Conservation (phyloP, 176 grass and related monocot genomes). For the Triticum urartu region DNA sequence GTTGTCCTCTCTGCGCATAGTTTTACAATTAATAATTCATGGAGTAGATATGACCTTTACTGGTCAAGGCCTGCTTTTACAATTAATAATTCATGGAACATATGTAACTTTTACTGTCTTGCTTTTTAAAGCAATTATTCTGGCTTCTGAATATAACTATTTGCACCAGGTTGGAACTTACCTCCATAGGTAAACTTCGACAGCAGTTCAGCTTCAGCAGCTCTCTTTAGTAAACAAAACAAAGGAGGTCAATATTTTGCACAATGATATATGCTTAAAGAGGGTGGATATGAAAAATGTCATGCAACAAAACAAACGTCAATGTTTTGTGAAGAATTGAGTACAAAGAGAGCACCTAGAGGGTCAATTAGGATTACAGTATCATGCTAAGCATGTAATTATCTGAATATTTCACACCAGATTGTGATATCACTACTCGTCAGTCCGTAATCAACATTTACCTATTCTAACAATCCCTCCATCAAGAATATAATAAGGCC, state of each 20-base stretch:
- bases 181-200: constrained; percentile 88
- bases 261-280: not conserved
- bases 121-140: not conserved
- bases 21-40: constrained; percentile 2
- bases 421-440: constrained; percentile 3
- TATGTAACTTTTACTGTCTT: not conserved
- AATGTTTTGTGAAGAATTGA: not conserved
- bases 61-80: not conserved
- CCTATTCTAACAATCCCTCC: not conserved
- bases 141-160: not conserved
- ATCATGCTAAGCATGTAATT: not conserved
- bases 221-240: constrained; percentile 53
- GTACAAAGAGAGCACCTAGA: not conserved
- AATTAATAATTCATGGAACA: not conserved
- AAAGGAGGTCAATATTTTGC: constrained; percentile 7
- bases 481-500: not conserved
- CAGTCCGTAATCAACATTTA: not conserved
- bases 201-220: constrained; percentile 87
- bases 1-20: not conserved
- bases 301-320: not conserved
- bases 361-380: not conserved
- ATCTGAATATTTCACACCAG: not conserved
- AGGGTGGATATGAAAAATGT: not conserved
- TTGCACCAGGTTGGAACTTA: constrained; percentile 27
- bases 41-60: not conserved